Base-by-base conservation (phyloP, 2,329 filamentous ascomycete genomes). In the Pseudodiploospora longispora region DNA sequence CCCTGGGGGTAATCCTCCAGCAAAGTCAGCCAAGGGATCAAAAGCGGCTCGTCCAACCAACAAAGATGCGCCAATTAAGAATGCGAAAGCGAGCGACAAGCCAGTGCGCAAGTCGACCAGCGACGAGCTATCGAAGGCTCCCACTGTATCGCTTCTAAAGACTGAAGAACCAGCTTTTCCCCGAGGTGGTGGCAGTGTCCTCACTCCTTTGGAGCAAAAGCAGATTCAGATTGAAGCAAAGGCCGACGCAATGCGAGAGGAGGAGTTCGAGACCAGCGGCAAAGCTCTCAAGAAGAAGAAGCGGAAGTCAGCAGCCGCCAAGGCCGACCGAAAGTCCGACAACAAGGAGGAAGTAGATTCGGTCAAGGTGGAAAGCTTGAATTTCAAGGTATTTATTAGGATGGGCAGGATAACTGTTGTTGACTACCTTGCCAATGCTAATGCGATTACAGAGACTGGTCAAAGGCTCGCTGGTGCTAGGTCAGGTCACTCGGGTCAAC, bases 151-250 rank as follows among this genome's bases (percentile, higher is more conserved):
- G 33, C 59, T 69, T 8, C 59, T 78, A 41, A 80, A 75, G 62
- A 84, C 93, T 52, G 93, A 97, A 53, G 93, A 96, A 60, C 82
- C 83, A 31, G 75, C 91, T 37, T 98, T 98, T 58, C 91, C 93
- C 53, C 81, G 93, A 74, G 93, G 93, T 44, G 94, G 93, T 36
- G 91, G 82, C 42, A 94, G 87, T 59, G 75, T 95, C 42, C 70
- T 98, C 60, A 96, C 93, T 2, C 90, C 93, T 19, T 72, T 98
- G 41, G 93, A 98, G 64, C 86, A 94, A 61, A 96, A 95, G 69
- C 88, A 97, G 66, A 97, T 98, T 50, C 85, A 93, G 57, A 83
- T 94, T 47, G 85, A 97, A 65, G 93, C 93, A 38, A 93, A 86
- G 59, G 83, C 85, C 55, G 93, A 98, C 71, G 93, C 90, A 35